These are phyloP conservation scores for Endogone sp. DNA, from an alignment of 192 early-diverging fungal species.

Conservation along the genomic window DNA sequence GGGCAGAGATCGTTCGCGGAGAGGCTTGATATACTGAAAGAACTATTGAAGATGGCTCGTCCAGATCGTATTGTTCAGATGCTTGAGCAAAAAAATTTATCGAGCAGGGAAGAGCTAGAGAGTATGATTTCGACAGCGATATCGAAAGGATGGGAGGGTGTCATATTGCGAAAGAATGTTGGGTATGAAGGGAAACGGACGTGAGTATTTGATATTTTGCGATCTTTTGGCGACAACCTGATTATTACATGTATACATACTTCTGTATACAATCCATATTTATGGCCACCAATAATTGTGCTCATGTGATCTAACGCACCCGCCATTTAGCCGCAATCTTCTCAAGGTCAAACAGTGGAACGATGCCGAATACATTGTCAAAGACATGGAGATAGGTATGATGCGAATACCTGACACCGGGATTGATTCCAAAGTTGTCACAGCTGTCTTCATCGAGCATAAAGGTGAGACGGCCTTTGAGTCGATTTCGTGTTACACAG, in stretches of 20 bases:
- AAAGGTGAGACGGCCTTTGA: slow-evolving; percentile 17
- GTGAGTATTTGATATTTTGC: slow-evolving; percentile 14
- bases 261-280: too few species aligned
- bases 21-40: slow-evolving; percentile 18
- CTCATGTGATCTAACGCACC: background rate
- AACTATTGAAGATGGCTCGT: slow-evolving; percentile 2
- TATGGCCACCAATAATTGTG: too few species aligned
- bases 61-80: slow-evolving; percentile 6
- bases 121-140: slow-evolving; percentile 17
- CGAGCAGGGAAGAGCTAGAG: slow-evolving; percentile 26
- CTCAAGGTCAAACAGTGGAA: slow-evolving; percentile 51
- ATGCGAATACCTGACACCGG: slow-evolving; percentile 40
- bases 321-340: slow-evolving; percentile 33
- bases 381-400: slow-evolving; percentile 32
- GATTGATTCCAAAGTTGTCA: slow-evolving; percentile 25
- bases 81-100: slow-evolving; percentile 22
- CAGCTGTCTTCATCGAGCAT: slow-evolving; percentile 40
- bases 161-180: slow-evolving; percentile 43
- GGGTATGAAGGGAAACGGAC: slow-evolving; percentile 49
- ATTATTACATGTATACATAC: too few species aligned
- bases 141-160: slow-evolving; percentile 48
- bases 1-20: slow-evolving; percentile 21
- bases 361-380: slow-evolving; percentile 46
- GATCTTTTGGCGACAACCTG: background rate
- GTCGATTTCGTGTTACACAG: too few species aligned